These are phyloP conservation scores for Lenwebbia sp. DNA, from an alignment of 345 rosid species.

Conservation along the genomic window DNA sequence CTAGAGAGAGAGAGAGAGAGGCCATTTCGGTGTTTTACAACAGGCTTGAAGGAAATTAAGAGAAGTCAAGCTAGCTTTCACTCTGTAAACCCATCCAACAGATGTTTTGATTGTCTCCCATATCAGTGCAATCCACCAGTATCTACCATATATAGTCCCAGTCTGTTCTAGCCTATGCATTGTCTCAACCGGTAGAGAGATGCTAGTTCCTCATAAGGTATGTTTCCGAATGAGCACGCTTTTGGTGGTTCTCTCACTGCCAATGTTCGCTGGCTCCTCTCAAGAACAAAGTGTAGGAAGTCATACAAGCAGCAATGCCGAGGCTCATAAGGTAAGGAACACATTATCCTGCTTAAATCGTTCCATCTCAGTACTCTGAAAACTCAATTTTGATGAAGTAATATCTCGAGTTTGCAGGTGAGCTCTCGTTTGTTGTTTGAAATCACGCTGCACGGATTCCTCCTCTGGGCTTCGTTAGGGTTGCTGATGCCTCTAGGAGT, in stretches of 20 bases:
- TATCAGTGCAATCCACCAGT: background rate
- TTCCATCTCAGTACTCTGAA: background rate
- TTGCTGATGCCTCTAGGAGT: conserved; percentile 76
- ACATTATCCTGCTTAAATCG: background rate
- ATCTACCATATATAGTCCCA: background rate
- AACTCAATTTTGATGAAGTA: background rate
- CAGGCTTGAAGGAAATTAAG: background rate
- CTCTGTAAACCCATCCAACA: background rate
- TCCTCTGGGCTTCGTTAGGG: conserved; percentile 86
- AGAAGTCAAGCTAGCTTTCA: background rate
- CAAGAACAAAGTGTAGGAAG: background rate
- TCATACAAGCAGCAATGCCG: background rate
- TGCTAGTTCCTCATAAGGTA: conserved; percentile 15
- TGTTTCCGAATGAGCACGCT: conserved; percentile 1
- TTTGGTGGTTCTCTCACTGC: conserved; percentile 11
- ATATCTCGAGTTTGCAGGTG: conserved; percentile 16
- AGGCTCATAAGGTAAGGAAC: conserved; percentile 12
- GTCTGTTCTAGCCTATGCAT: background rate
- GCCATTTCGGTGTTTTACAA: background rate
- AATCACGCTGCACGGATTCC: conserved; percentile 63
- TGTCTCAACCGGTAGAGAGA: background rate
- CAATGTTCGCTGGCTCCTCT: conserved; percentile 12
- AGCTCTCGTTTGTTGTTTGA: conserved; percentile 39
- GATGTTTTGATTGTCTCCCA: background rate
- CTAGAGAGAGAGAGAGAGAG: background rate